Percentiles rank a stretch among this genome's conserved stretches.
phyloP scores from a whole-genome alignment of 2,329 filamentous ascomycete genomes.

The Myriangium duriaei region DNA sequence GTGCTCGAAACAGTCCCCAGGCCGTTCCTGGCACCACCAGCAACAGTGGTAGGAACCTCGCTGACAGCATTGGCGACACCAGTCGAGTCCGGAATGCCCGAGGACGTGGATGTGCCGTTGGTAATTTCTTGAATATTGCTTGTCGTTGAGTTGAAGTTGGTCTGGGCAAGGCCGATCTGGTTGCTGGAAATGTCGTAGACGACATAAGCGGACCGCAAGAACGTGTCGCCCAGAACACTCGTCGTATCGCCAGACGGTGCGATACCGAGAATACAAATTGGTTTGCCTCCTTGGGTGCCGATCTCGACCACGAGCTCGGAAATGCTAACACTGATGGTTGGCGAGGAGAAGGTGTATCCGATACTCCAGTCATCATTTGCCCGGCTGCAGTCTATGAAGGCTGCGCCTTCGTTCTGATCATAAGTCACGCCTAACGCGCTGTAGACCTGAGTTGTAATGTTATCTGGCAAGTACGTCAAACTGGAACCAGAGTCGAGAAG shows the following conservation, averaged over 20 bases:
- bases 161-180: conserved; percentile 48
- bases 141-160: conserved; percentile 44
- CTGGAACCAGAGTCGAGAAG: conserved; percentile 68
- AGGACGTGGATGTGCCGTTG: conserved; percentile 23
- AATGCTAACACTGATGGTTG: conserved; percentile 42
- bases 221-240: conserved; percentile 48
- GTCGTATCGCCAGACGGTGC: conserved; percentile 35
- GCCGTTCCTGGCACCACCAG: conserved; percentile 30
- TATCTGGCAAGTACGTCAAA: conserved; percentile 54
- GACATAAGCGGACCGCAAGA: conserved; percentile 50
- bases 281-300: conserved; percentile 28
- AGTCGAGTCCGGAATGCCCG: conserved; percentile 41
- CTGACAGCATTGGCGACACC: conserved; percentile 36
- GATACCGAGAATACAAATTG: conserved; percentile 40
- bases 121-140: conserved; percentile 43
- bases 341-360: conserved; percentile 45
- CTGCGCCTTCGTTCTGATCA: conserved; percentile 29
- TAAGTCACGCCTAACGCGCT: conserved; percentile 29
- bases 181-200: conserved; percentile 50
- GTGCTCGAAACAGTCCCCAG: conserved; percentile 8
- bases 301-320: conserved; percentile 44
- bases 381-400: conserved; percentile 42
- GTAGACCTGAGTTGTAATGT: conserved; percentile 39
- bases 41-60: conserved; percentile 28
- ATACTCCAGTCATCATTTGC: conserved; percentile 38